Evolutionary conservation across 352 stramenopile genomes (phyloP).

Genomic region (Phytophthora ohioensis): DNA sequence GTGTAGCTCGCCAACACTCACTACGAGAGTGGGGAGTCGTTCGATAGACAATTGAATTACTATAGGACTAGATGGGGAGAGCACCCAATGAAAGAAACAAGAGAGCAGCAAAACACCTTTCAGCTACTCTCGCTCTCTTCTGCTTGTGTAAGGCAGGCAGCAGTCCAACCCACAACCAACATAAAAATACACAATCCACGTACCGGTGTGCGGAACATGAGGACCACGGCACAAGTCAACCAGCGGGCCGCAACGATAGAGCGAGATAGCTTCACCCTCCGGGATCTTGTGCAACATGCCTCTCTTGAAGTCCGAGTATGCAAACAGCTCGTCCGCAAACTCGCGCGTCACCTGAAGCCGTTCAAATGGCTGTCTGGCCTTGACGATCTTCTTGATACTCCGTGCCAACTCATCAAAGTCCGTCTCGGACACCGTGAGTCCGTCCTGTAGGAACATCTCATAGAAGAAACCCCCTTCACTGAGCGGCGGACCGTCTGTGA

Average conservation of each 20-base stretch:
- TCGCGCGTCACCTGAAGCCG: conserved; percentile 92
- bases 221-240: conserved; percentile 98
- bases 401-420: conserved; percentile 87
- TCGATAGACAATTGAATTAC: conserved; percentile 48
- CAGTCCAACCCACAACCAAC: conserved; percentile 37
- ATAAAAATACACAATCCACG: conserved; percentile 35
- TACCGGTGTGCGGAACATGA: conserved; percentile 95
- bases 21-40: conserved; percentile 80
- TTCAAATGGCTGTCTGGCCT: conserved; percentile 93
- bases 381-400: conserved; percentile 96
- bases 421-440: conserved; percentile 71
- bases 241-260: conserved; percentile 98
- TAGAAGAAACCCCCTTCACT: conserved; percentile 99
- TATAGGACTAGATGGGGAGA: conserved; percentile 59
- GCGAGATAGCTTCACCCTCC: conserved; percentile 91
- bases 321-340: conserved; percentile 92
- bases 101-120: conserved; percentile 33
- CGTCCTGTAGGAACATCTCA: conserved; percentile 87
- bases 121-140: conserved; percentile 87
- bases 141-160: conserved; percentile 75
- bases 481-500: conserved; percentile 95
- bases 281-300: conserved; percentile 98
- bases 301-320: conserved; percentile 97
- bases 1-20: conserved; percentile 86
- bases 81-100: conserved; percentile 15